Base-by-base conservation (phyloP, 192 early-diverging fungal species). In the Funneliformis mosseae region DNA sequence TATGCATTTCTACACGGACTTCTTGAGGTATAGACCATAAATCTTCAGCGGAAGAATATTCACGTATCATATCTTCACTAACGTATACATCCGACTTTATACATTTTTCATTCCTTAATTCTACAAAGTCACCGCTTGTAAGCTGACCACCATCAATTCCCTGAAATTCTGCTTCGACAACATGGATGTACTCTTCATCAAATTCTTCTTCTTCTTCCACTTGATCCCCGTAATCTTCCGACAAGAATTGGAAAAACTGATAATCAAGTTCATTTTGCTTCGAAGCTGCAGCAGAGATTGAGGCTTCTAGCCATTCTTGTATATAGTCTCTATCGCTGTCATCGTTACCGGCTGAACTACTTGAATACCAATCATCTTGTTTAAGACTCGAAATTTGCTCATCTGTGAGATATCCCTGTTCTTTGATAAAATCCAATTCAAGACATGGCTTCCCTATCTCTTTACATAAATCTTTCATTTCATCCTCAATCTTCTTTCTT, bases 111-210 rank as follows among this genome's bases (percentile, higher is more conserved):
- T 73, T 48, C 83, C 78, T 84, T 43, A 87, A 46, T 12, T 77
- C 42, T 23, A 79, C 78, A 25, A 28, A 27, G 6, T 73, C 14
- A 1, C 83, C 83, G 2, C 39, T 74, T 2, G 81, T 70, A 48
- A 50, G 67, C 39, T 43, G 38, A 9, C 81, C 78, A 27, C 79
- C 81, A 45, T 84, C 81, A 5, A 81, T 81, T n/a, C 77, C 84
- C 59, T 74, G 86, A 60, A 85, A 90, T 27, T 88, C 84, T 16
- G 84, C 82, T 4, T 81, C 71, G 8, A 85, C 74, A 8, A 87
- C 87, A 21, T 85, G 28, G 1, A 88, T 27, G 6, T 87, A 83
- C 10, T 91, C 90, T 28, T 88, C 87, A 60, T 89, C 90, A 55
- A 88, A 83, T 23, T 88, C 87, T 14, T 81, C 74, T 4, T 84